These are phyloP conservation scores for Tulasnella sp. DNA, from an alignment of 768 basidiomycete genomes.

Conservation along the genomic window DNA sequence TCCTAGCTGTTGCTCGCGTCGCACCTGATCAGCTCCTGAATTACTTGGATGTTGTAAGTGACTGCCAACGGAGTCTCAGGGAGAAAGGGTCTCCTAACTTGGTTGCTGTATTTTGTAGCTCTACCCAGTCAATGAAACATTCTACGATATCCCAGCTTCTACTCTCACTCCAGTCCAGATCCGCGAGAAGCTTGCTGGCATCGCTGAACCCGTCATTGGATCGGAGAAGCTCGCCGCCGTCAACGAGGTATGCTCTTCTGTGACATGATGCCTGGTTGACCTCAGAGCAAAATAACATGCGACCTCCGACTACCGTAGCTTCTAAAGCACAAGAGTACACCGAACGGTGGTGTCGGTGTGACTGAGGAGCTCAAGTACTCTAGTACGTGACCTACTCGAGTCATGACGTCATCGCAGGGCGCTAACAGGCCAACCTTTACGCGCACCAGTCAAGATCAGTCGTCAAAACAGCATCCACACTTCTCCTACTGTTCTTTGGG, in stretches of 20 bases:
- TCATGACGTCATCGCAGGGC: background rate
- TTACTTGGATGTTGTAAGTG: slow-evolving; percentile 56
- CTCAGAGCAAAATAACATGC: background rate
- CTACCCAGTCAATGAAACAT: slow-evolving; percentile 68
- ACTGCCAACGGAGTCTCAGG: background rate
- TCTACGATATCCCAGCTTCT: slow-evolving; percentile 66
- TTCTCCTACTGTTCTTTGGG: slow-evolving; percentile 73
- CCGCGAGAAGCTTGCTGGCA: slow-evolving; percentile 58
- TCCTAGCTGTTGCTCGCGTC: slow-evolving; percentile 61
- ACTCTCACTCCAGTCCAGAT: slow-evolving; percentile 61
- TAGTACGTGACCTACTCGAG: slow-evolving; percentile 42
- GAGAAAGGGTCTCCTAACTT: background rate
- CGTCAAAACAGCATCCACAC: slow-evolving; percentile 91
- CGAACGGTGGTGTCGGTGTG: slow-evolving; percentile 75
- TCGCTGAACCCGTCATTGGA: slow-evolving; percentile 49
- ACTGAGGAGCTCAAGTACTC: slow-evolving; percentile 84
- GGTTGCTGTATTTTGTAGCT: slow-evolving; percentile 40
- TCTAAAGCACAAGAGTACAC: slow-evolving; percentile 50
- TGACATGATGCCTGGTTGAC: no score
- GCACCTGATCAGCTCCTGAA: slow-evolving; percentile 75
- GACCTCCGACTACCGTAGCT: slow-evolving; percentile 31
- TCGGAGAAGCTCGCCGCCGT: slow-evolving; percentile 34
- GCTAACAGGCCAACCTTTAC: background rate
- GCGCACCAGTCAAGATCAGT: slow-evolving; percentile 67
- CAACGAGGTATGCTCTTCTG: background rate